A percentile compares a stretch with the other conserved stretches of the same genome.
These are phyloP conservation scores for Nakaseomyces uthaithaninus DNA, from an alignment of 1,139 yeast species.

Conservation along the genomic window DNA sequence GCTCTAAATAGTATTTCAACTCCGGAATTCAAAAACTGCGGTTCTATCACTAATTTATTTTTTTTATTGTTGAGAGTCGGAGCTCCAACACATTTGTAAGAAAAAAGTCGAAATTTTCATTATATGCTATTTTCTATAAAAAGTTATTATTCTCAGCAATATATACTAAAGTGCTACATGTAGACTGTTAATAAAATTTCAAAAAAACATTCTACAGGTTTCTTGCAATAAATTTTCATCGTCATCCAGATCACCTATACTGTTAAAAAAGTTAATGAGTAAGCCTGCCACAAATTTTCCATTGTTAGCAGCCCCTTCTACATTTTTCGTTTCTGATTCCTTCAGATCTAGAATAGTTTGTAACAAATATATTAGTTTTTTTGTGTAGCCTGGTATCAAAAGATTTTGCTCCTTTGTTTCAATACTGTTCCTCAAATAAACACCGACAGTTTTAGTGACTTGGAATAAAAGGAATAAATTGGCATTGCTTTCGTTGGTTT, in stretches of 20 bases:
- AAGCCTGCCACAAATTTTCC: conserved; percentile 27
- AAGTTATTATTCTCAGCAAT: no score
- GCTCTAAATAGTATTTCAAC: no score
- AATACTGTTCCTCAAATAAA: conserved; percentile 16
- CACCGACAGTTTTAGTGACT: conserved; percentile 27
- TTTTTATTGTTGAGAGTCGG: no score
- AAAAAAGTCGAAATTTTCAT: no score
- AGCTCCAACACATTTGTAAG: no score
- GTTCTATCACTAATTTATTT: no score
- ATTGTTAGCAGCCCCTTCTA: conserved; percentile 25
- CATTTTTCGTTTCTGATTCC: conserved; percentile 18
- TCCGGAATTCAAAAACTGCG: no score
- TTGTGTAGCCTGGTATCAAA: conserved; percentile 9
- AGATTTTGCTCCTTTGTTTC: conserved; percentile 9
- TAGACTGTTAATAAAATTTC: no score
- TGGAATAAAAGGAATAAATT: conserved; percentile 19
- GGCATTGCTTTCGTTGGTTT: background rate
- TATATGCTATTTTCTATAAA: no score
- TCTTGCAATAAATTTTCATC: conserved; percentile 12
- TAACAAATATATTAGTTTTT: conserved; percentile 14
- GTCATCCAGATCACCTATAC: conserved; percentile 9
- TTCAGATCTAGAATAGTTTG: conserved; percentile 16
- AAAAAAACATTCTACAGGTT: conserved; percentile 11
- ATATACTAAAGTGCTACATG: no score
- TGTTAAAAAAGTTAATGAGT: conserved; percentile 13